Base-by-base conservation (phyloP, 495 filamentous ascomycete species). In the Penicillium flavigenum region DNA sequence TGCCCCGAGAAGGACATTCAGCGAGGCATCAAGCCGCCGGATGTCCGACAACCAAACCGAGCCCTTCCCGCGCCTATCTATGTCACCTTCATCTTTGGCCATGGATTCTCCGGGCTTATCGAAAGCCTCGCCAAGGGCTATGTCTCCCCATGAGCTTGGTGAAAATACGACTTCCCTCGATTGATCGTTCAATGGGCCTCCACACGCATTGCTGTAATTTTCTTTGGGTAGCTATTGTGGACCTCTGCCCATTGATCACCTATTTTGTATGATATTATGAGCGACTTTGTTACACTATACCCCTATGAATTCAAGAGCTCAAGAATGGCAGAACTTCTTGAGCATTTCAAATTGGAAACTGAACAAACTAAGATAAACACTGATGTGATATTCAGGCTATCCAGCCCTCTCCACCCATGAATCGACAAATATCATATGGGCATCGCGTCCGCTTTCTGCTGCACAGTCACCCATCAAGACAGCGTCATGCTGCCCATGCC, bases 61-160 rank as follows among this genome's bases (percentile, higher is more conserved):
- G 29, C 73, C 73, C 4, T 77, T 77, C 49, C 75, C 75, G 8
- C 63, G 71, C 20, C 60, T 77, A 32, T 54, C 60, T n/a, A 9
- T 52, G 49, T 50, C 62, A 5, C 53, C 42, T 45, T 51, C 55
- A 14, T 60, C 55, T 6, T 14, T 54, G 34, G 36, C 43, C 0
- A 32, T 51, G 16, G 47, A 42, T 19, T 61, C 57, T 29, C 53
- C 32, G 36, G 56, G 31, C 26, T n/a, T 54, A 19, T 48, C 51
- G 9, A 34, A 43, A 12, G 27, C 50, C 10, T 59, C 63, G 1
- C 54, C 63, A 29, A 53, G 51, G 32, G 19, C 53, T 17, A 32
- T 46, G 42, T 53, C 54, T 27, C 60, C 60, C 41, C 32, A 22
- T 56, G 31, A 61, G 47, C 27, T n/a, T 22, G 32, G 11, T 47